Evolutionary conservation across 306 rosid species (phyloP), one percentile per base, ranked within the genome.

Genomic region (Carpinus fangiana): DNA sequence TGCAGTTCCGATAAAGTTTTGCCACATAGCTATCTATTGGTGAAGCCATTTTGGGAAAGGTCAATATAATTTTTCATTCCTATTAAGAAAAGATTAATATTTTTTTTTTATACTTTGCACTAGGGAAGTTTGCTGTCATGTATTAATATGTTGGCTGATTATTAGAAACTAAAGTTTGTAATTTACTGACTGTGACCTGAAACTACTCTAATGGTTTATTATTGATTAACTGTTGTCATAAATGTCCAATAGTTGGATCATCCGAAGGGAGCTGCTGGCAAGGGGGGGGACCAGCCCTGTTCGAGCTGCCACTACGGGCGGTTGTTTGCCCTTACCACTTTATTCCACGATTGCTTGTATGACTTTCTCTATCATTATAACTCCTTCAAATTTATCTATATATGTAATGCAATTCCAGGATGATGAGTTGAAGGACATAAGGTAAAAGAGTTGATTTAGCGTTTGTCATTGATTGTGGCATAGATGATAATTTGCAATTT

Each of bases 401-500:
- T 38, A 43, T 7, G 20, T 43, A 38, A 66, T 65, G 48, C 12
- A 38, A 17, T 18, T 66, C 23, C 4, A 36, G 17, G 16, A 7
- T 38, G 14, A 66, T 38, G 79, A 76, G 7, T 65, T 1, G 50
- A 76, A n/a, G 26, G 45, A n/a, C 38, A 56, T 20, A 73, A 34
- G 59, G 11, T 3, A 47, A 75, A 9, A 26, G 12, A 8, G 28
- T 60, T 31, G n/a, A 26, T 73, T 11, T 73, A 50, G 38, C 28
- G 34, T 55, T 82, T 80, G 67, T 72, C 73, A 46, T 53, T 62
- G 61, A 54, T 70, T 64, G 69, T 74, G 87, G 74, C 78, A 57
- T 71, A 20, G 46, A 41, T 80, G 87, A 78, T 80, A 76, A 41
- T 76, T 80, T 80, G 53, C 72, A 69, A 64, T 55, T 36, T 77